Base-by-base conservation (phyloP, 2,329 filamentous ascomycete genomes). In the Xylariaceae sp. region DNA sequence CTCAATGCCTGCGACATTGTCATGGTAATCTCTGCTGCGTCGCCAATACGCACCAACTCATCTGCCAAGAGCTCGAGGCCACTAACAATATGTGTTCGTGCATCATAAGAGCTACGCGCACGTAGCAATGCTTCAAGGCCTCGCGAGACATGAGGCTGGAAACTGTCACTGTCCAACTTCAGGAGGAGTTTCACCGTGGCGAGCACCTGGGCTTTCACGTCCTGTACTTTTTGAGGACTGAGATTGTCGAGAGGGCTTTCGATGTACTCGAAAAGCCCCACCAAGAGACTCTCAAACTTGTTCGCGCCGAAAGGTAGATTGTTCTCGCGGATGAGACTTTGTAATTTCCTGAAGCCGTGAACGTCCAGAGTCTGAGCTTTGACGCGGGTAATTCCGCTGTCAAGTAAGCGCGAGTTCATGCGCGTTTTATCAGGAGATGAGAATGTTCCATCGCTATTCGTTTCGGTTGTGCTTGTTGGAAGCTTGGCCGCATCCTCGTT, bases 261-360 rank as follows among this genome's bases (percentile, higher is more conserved):
- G 22, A 92, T 80, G 64, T 87, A 92, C 44, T 84, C 81, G 55
- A 92, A 87, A 17, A 90, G 76, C 0, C 84, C 86, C 2, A 80
- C 62, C 34, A 91, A 72, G 2, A 92, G 75, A 7, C 84, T 77
- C 57, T 87, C 81, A 54, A 90, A 90, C 58, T 82, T 87, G 44
- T 86, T 82, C 54, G 86, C 81, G 1, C 79, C 77, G 64, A 88
- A 83, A 17, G 83, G 75, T 13, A 83, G 78, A 61, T 79, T 80
- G 64, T 78, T 81, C 53, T 88, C 85, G 57, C 87, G 84, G 54
- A 90, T 79, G 58, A 91, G 79, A 38, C 85, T 85, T 67, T 92
- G 88, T 45, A 92, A 75, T 63, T 89, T 88, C 48, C 88, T 82
- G 76, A 92, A 90, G 51, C 88, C 88, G 64, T 91, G 88, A 3